Evolutionary conservation across 176 grass and related monocot genomes (phyloP), one percentile per base, ranked within the genome.

Genomic region (Saccharum officinarum): DNA sequence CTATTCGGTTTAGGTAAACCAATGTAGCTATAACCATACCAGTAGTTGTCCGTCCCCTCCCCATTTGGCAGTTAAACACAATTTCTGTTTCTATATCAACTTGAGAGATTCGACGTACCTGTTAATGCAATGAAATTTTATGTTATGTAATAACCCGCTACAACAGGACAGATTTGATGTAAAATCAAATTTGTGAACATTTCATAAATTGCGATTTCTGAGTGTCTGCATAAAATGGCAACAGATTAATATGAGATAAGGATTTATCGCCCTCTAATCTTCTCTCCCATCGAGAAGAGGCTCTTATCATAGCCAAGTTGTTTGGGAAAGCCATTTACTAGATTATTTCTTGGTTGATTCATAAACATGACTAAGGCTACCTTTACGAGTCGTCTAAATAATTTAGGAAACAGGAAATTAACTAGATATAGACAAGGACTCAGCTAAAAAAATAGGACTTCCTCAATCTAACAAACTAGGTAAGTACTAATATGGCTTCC

Each of bases 21-120:
- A 98, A 87, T 31, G 92, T 98, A 81, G 97, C 94, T 92, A 98
- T 98, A 75, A 98, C 93, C 97, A 98, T 98, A 68, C 97, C 97
- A 82, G 97, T 98, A 71, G 97, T 98, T 82, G 97, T 98, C 63
- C 97, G 72, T 63, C 97, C 97, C 83, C 97, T 89, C 41, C 97
- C 97, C 97, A 98, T 98, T 92, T 98, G 97, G 72, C 97, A 98
- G 82, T 98, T 98, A 90, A 98, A 98, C 44, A 98, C 80, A 85
- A 98, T 96, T 83, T 98, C 93, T 45, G 93, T 98, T 78, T 98
- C 97, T 85, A 94, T 84, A 70, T 87, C 90, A 67, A 91, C 91
- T 89, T 94, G 83, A 77, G 91, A 98, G 36, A 98, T 95, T 88
- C 92, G 88, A 44, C 50, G 62, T 83, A 96, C 97, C 97, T 98